Conservation (phyloP, 1,139 yeast genomes). For the Wickerhamomyces sp. region DNA sequence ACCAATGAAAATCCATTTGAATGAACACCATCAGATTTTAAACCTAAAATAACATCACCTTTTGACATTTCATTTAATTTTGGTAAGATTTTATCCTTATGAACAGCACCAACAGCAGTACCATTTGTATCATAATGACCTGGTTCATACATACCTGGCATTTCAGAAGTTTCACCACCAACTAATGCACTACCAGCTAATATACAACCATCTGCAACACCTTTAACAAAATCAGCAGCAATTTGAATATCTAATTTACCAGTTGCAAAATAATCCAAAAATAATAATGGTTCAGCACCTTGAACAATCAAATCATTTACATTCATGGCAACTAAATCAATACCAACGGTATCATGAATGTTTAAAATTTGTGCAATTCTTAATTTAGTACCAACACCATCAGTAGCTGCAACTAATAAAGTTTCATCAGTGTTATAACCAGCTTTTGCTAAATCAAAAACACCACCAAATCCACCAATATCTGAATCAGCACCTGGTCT, state of each 20-base stretch:
- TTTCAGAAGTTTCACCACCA: slow-evolving; percentile 98
- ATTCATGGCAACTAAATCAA: slow-evolving; percentile 98
- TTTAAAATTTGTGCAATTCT: slow-evolving; percentile 88
- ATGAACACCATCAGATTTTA: slow-evolving; percentile 89
- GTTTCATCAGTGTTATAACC: slow-evolving; percentile 75
- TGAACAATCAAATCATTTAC: slow-evolving; percentile 96
- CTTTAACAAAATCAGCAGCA: slow-evolving; percentile 86
- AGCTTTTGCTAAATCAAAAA: slow-evolving; percentile 84
- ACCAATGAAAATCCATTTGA: slow-evolving; percentile 96
- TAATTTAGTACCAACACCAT: slow-evolving; percentile 97
- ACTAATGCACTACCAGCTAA: slow-evolving; percentile 96
- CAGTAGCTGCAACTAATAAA: slow-evolving; percentile 92
- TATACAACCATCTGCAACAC: slow-evolving; percentile 96
- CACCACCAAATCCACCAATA: slow-evolving; percentile 98
- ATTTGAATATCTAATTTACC: slow-evolving; percentile 81
- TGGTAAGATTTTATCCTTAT: slow-evolving; percentile 71
- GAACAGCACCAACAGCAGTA: slow-evolving; percentile 99
- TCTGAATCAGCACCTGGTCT: slow-evolving; percentile 97
- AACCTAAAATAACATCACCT: slow-evolving; percentile 83
- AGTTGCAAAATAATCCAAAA: slow-evolving; percentile 94
- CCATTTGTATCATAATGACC: slow-evolving; percentile 98
- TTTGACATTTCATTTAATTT: slow-evolving; percentile 55
- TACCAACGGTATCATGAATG: slow-evolving; percentile 94
- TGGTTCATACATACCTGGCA: slow-evolving; percentile 97
- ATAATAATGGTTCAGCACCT: slow-evolving; percentile 97